phyloP scores from a whole-genome alignment of 2,329 filamentous ascomycete species.

The Aspergillus sojae region DNA sequence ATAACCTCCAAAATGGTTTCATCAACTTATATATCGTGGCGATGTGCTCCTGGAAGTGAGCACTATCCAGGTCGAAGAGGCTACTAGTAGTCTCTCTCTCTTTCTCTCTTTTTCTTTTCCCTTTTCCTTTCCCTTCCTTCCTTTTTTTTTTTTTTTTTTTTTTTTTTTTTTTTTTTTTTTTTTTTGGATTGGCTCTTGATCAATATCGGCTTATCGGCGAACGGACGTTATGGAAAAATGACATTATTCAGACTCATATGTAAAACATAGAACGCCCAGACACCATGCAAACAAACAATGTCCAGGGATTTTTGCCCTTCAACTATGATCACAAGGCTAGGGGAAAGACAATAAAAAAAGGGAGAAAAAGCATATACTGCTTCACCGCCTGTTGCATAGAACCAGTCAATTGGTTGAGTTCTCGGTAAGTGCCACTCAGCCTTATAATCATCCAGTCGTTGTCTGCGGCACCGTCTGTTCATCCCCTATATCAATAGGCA shows the following conservation, averaged over 20 bases:
- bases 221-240: neutral
- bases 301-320: neutral
- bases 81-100: neutral
- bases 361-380: neutral
- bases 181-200: too few species aligned
- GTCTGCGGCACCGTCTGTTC: neutral
- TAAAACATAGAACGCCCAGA: conserved; percentile 1
- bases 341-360: neutral
- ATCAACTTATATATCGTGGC: neutral
- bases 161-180: too few species aligned
- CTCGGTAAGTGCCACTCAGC: neutral
- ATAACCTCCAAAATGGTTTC: neutral
- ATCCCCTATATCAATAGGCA: neutral
- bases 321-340: neutral
- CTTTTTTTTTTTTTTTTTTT: too few species aligned
- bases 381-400: neutral
- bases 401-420: neutral
- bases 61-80: neutral
- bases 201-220: too few species aligned
- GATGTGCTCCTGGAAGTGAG: neutral
- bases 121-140: too few species aligned
- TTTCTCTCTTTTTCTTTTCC: too few species aligned
- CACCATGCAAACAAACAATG: conserved; percentile 7
- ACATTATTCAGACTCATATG: neutral
- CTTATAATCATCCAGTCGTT: neutral